Evolutionary conservation across 2,329 filamentous ascomycete genomes (phyloP), one percentile per base, ranked within the genome.

Genomic region (Falciphora oryzae): DNA sequence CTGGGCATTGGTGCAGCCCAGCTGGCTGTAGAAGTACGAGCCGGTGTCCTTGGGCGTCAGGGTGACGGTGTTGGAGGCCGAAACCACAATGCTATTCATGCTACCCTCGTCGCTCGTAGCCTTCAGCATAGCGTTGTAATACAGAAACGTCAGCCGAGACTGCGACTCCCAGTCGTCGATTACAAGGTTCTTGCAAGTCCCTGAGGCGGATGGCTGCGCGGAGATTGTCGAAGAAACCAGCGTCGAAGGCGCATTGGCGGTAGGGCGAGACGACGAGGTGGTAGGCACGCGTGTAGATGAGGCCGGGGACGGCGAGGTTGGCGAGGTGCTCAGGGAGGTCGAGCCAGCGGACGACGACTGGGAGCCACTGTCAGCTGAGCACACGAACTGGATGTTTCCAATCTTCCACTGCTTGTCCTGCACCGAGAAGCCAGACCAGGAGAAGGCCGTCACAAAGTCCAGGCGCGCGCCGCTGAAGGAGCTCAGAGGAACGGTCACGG

Each of bases 131-230:
- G 85, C 78, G 70, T 88, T 88, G 76, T 87, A 87, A 69, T 77
- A 83, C 22, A 88, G 74, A 73, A 88, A 88, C 1, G 82, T 85
- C 63, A 87, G 73, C 35, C 85, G 83, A 7, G 85, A 87, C 71
- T 88, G 85, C 11, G 85, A 87, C 64, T 78, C 78, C 80, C 83
- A 88, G 74, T 88, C 85, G 67, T 88, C 85, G 64, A 87, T 70
- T 53, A 73, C 65, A 59, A 73, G 66, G 58, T 72, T 70, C 22
- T 68, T 65, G 66, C 73, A 75, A 11, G 62, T 63, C 10, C 64
- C 60, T 31, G 69, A 59, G 66, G 67, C 18, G 63, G 62, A 57
- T 65, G 71, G 67, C 22, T 59, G 59, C 11, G 65, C 44, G 2
- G 66, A 65, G 4, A 69, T 67, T 3, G 65, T 59, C n/a, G 65